phyloP scores from a whole-genome alignment of 257 asterid species.

The Salvia rosmarinus region DNA sequence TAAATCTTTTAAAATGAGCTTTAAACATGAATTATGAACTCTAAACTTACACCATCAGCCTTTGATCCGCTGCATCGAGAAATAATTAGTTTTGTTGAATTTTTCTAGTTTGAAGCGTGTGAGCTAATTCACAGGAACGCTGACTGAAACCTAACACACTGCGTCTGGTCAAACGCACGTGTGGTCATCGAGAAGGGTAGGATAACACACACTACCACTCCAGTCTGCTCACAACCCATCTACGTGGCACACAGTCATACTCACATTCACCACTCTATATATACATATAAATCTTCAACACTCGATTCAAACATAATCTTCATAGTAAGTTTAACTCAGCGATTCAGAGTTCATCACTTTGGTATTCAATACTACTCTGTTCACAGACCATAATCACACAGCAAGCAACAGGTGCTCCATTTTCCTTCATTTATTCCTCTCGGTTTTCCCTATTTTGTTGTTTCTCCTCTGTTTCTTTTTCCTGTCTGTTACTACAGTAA shows the following conservation, averaged over 20 bases:
- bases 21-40: no score
- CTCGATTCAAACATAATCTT: neutral
- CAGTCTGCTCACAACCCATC: neutral
- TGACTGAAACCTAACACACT: conserved; percentile 3
- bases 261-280: neutral
- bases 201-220: conserved; percentile 1
- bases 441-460: neutral
- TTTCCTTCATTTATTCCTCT: neutral
- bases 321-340: neutral
- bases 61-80: no score
- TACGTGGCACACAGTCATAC: neutral
- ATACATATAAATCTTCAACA: neutral
- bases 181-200: conserved; percentile 25
- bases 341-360: neutral
- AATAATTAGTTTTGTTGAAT: no score
- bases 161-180: conserved; percentile 11
- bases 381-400: neutral
- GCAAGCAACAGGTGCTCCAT: conserved; percentile 22
- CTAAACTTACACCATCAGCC: no score
- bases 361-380: neutral
- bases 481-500: neutral
- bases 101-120: neutral
- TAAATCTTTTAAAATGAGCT: no score
- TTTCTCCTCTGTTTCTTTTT: neutral
- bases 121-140: neutral